Evolutionary conservation across 345 rosid genomes (phyloP).

Genomic region (Eucalyptus marginata): DNA sequence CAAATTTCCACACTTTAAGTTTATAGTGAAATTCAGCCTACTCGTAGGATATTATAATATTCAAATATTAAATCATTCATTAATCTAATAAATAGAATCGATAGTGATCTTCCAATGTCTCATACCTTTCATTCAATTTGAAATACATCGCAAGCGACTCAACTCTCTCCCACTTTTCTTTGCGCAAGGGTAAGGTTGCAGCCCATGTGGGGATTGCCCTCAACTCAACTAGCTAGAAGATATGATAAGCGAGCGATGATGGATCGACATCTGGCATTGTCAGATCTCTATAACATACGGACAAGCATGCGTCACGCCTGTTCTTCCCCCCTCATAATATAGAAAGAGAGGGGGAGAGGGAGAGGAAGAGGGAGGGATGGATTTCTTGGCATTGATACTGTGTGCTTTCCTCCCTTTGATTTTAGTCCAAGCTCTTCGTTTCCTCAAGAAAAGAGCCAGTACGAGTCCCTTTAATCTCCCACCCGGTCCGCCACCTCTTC

Average conservation of each 20-base stretch:
- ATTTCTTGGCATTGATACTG: background rate
- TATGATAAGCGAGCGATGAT: background rate
- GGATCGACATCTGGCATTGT: background rate
- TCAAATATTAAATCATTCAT: too few species aligned
- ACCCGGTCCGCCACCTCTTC: slow-evolving; percentile 18
- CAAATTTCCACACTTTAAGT: too few species aligned
- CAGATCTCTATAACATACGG: background rate
- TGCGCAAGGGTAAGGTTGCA: background rate
- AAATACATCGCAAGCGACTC: background rate
- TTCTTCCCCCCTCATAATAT: background rate
- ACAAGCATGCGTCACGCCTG: background rate
- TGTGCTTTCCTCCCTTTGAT: background rate
- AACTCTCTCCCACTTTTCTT: background rate
- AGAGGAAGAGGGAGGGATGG: background rate
- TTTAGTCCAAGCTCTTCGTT: background rate
- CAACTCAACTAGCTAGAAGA: background rate
- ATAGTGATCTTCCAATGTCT: too few species aligned
- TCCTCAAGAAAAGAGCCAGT: background rate
- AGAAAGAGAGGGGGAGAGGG: background rate
- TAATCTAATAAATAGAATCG: too few species aligned
- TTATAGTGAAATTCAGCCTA: too few species aligned
- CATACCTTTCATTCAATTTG: background rate
- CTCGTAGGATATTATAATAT: too few species aligned
- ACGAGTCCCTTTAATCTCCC: background rate
- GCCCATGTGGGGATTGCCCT: background rate